Percentiles rank a stretch among this genome's conserved stretches.
Evolutionary conservation across 257 asterid genomes (phyloP).

Genomic region (Nemophila menziesii): DNA sequence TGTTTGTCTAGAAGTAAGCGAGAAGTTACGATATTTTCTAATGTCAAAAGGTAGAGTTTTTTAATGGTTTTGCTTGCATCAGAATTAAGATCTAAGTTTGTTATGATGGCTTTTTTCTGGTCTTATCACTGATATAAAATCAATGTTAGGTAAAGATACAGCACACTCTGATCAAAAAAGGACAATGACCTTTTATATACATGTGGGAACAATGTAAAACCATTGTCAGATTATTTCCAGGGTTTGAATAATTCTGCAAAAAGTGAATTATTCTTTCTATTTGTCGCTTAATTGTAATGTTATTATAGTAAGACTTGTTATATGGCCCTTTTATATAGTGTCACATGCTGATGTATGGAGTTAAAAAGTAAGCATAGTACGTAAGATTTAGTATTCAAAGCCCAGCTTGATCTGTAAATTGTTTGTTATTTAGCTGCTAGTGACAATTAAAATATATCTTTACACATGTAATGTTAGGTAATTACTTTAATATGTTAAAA

Average conservation of each 20-base stretch:
- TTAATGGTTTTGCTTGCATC: neutral
- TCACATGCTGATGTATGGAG: slow-evolving; percentile 4
- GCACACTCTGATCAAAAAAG: neutral
- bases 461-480: too few species aligned
- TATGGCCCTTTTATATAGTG: neutral
- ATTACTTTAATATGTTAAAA: too few species aligned
- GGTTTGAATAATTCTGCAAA: neutral
- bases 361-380: neutral
- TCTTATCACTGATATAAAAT: neutral
- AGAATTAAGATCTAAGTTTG: slow-evolving; percentile 2
- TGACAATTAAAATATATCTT: too few species aligned
- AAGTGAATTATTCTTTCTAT: neutral
- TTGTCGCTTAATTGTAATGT: neutral
- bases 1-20: neutral
- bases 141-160: neutral
- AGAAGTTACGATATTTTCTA: neutral
- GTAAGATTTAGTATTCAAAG: neutral
- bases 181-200: neutral
- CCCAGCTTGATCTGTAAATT: neutral
- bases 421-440: neutral
- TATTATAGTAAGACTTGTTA: neutral
- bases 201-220: neutral
- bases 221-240: neutral
- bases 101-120: neutral
- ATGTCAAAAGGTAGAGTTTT: neutral